phyloP scores from a whole-genome alignment of 257 asterid species.

The Haberlea rhodopensis region DNA sequence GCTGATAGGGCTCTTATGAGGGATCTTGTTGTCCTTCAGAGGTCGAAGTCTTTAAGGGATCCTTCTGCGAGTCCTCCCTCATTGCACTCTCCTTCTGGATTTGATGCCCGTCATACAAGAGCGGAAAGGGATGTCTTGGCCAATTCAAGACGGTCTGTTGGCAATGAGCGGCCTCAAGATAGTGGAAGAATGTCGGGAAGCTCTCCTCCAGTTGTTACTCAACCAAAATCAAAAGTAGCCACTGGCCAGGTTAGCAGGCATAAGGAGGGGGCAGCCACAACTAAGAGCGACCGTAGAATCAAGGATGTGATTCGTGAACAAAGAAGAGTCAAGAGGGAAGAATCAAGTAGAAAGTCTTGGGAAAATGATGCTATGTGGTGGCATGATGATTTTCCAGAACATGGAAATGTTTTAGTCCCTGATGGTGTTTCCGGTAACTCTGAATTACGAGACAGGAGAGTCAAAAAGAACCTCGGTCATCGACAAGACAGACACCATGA shows the following conservation, averaged over 20 bases:
- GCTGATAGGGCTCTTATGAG: conserved; percentile 76
- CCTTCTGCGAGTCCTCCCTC: conserved; percentile 84
- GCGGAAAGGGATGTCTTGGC: conserved; percentile 43
- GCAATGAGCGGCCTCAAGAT: conserved; percentile 40
- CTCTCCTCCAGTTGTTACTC: conserved; percentile 42
- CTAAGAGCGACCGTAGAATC: conserved; percentile 35
- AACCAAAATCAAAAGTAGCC: conserved; percentile 27
- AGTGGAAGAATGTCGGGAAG: conserved; percentile 39
- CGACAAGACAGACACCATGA: conserved; percentile 41
- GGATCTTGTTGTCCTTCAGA: conserved; percentile 78
- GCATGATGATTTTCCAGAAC: conserved; percentile 30
- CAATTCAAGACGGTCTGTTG: conserved; percentile 52
- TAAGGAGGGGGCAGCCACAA: conserved; percentile 30
- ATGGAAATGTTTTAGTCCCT: conserved; percentile 28
- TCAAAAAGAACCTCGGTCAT: conserved; percentile 31
- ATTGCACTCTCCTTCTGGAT: conserved; percentile 56
- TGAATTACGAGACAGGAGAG: conserved; percentile 37
- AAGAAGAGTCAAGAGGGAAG: conserved; percentile 47
- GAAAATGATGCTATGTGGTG: conserved; percentile 34
- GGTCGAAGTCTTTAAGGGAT: conserved; percentile 80
- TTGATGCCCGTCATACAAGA: conserved; percentile 40
- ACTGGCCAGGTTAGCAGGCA: conserved; percentile 33
- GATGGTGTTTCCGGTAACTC: conserved; percentile 42
- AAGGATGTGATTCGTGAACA: conserved; percentile 42
- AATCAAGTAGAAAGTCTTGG: conserved; percentile 40